Base-by-base conservation (phyloP, 768 basidiomycete species). In the Porphyrellus cyaneotinctus region DNA sequence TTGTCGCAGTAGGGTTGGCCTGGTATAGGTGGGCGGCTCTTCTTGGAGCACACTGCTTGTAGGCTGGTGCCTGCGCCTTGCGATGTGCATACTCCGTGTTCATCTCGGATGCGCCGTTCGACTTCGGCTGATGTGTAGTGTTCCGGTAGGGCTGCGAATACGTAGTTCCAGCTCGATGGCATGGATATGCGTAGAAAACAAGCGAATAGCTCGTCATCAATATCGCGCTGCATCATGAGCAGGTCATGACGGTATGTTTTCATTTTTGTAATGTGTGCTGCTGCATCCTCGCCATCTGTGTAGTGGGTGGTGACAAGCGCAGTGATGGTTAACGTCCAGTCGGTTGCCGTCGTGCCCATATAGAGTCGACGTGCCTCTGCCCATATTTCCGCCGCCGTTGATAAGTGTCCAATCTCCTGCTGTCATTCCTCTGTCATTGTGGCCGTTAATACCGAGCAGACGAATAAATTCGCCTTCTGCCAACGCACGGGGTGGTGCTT, bases 161-260 rank as follows among this genome's bases (percentile, higher is more conserved):
- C 37, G 7, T 58, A 57, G 36, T 61, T 63, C 57, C 58, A 63
- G 1, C 35, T 43, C 0, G 36, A 9, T 2, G 49, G 55, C 54
- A 58, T 63, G 14, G 57, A 58, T 14, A 63, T 56, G 6, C 48
- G n/a, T 12, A 63, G 41, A 36, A 63, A 61, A 12, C 59, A 61
- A 18, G 46, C 46, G 14, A 59, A 61, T 9, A 59, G 37, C 1
- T 61, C 45, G n/a, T 61, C 49, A 0, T 35, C 22, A 22, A 61
- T 54, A 47, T 59, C 49, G 1, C 41, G 43, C 1, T 48, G 0
- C 59, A 60, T 61, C 3, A 58, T 18, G 18, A 52, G 47, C 5
- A 58, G 32, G 43, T 59, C 49, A 7, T 18, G 49, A 10, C 49
- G 33, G 14, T 30, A 43, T n/a, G 14, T 31, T n/a, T 59, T 58